Base-by-base conservation (phyloP, 768 basidiomycete species). In the Glaciozyma antarctica region DNA sequence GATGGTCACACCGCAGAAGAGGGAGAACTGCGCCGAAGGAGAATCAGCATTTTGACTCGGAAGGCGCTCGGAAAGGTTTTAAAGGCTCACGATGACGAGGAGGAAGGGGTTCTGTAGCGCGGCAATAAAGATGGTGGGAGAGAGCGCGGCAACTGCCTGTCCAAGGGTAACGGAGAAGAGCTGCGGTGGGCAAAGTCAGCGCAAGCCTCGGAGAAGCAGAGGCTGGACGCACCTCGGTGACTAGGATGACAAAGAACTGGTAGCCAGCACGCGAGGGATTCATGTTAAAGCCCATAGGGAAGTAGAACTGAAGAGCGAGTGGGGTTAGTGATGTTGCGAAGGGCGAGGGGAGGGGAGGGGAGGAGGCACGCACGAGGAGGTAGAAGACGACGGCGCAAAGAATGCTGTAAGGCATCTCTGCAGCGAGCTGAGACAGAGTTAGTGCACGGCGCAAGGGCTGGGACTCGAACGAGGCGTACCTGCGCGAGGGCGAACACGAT, bases 401-500 rank as follows among this genome's bases (percentile, higher is more conserved):
- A 30, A 59, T 32, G 54, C 81, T 84, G 76, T 86, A 87, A 0
- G 88, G 90, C 59, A 88, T 80, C 75, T 93, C 90, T 48, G 88
- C 85, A 22, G 88, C 73, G 32, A 32, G 32, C 32, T 32, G 32
- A 32, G 5, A 4, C 32, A 32, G 32, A n/a, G n/a, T n/a, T n/a
- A n/a, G n/a, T n/a, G n/a, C n/a, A n/a, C n/a, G n/a, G n/a, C n/a
- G n/a, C n/a, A n/a, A n/a, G n/a, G n/a, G n/a, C n/a, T n/a, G n/a
- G n/a, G n/a, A n/a, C n/a, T n/a, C n/a, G n/a, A n/a, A n/a, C n/a
- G n/a, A n/a, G n/a, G n/a, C n/a, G n/a, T n/a, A 92, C 79, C 73
- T 92, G 90, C 3, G 85, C 84, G 44, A 88, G 81, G 26, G 88
- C 87, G 73, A 93, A 93, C 26, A 88, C 87, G 63, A 84, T 84